Evolutionary conservation across 257 asterid genomes (phyloP).

Genomic region (Lycium barbarum): DNA sequence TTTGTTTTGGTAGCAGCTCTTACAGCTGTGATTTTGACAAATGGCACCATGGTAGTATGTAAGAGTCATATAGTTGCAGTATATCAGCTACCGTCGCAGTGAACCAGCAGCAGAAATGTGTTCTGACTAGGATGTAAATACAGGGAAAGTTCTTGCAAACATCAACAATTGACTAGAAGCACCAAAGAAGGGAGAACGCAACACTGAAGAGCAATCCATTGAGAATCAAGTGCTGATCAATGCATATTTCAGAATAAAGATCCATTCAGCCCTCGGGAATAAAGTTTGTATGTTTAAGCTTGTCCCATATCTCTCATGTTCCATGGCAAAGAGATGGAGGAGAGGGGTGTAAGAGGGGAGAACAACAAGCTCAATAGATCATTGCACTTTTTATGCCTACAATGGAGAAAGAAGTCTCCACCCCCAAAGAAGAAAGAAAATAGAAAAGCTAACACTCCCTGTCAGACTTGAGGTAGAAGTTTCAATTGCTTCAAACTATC

Average conservation of each 20-base stretch:
- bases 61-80: not conserved
- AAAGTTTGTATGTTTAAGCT: not conserved
- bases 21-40: slow-evolving; percentile 1
- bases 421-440: not conserved
- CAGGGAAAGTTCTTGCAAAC: slow-evolving; percentile 10
- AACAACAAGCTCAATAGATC: not conserved
- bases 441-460: not conserved
- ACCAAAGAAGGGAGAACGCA: not conserved
- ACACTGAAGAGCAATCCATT: not conserved
- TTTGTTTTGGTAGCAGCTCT: not conserved
- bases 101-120: not conserved
- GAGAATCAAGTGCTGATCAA: not conserved
- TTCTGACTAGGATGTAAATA: not conserved
- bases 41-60: slow-evolving; percentile 9
- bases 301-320: not conserved
- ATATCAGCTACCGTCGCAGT: not conserved
- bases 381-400: no score
- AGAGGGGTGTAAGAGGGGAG: no score
- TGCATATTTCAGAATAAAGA: not conserved
- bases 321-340: not conserved
- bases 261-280: not conserved
- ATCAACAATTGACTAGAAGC: not conserved
- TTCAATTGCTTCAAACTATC: not conserved
- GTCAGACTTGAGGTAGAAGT: not conserved
- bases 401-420: no score